Evolutionary conservation across 345 rosid genomes (phyloP), one percentile per base, ranked within the genome.

Genomic region (Eucalyptus shirleyi): DNA sequence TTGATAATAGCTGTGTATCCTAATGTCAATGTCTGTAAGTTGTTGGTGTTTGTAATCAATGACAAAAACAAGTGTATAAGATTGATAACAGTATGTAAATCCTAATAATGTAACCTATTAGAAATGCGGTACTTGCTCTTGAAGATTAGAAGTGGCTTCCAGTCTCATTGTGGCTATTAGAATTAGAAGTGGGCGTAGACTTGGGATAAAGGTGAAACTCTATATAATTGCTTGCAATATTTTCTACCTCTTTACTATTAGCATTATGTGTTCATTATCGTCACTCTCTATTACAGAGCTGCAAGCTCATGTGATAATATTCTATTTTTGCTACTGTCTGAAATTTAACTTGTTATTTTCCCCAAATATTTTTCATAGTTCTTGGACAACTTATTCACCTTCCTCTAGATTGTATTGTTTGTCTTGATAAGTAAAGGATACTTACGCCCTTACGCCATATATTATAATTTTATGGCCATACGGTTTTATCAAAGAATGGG

Each of bases 281-380:
- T 56, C 62, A 56, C 13, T 23, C 9, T 9, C 5, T 2, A 23
- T 56, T 23, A 23, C 0, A 56, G 5, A 56, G 28, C 0, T 21
- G 28, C 30, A 56, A 0, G 28, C 62, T 9, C 62, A 21, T 0
- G 13, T 59, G 6, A 59, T 59, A 0, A 26, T 24, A 59, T 23
- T 59, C 14, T 24, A 24, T 59, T 59, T 59, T 24, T 24, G 14
- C 30, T 24, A 59, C 0, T 59, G 3, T 59, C 6, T 59, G 6
- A 59, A 24, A 24, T 56, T 59, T 9, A 59, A 10, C n/a, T 59
- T 11, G 14, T 24, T 59, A 59, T 26, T 24, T 59, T 59, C 7
- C 7, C 30, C 6, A 24, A 59, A 10, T 59, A 26, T 26, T 59
- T 59, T 59, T 59, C n/a, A 24, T 59, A 59, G n/a, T 59, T 59